A percentile compares a stretch with the other conserved stretches of the same genome.
Conservation (phyloP, 495 filamentous ascomycete species). For the Aspergillus saccharolyticus region DNA sequence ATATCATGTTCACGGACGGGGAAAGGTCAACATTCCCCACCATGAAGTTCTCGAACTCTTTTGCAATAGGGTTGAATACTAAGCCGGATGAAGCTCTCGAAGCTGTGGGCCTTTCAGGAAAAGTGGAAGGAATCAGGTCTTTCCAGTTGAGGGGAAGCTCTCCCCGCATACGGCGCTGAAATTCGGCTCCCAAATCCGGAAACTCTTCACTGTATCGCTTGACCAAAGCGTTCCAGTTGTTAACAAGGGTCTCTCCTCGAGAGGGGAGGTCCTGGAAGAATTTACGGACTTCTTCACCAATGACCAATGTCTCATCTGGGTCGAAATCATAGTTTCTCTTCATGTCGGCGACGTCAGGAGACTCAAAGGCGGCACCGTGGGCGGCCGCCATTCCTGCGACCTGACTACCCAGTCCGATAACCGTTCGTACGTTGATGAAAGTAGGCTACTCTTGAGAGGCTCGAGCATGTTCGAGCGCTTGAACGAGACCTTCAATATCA, state of each 20-base stretch:
- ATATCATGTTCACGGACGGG: constrained; percentile 54
- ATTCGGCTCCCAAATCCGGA: constrained; percentile 45
- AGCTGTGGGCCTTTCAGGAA: constrained; percentile 45
- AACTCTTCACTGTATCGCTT: constrained; percentile 33
- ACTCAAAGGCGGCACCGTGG: constrained; percentile 49
- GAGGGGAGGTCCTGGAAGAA: constrained; percentile 44
- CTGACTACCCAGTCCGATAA: constrained; percentile 52
- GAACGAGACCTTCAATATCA: constrained; percentile 48
- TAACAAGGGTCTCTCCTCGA: constrained; percentile 36
- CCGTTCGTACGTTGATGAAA: constrained; percentile 56
- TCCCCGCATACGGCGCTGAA: constrained; percentile 43
- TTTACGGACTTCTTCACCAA: constrained; percentile 40
- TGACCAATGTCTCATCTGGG: constrained; percentile 39
- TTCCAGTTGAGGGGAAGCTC: constrained; percentile 41
- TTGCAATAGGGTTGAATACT: constrained; percentile 46
- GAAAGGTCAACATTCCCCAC: constrained; percentile 56
- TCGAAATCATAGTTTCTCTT: constrained; percentile 46
- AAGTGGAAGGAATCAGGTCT: constrained; percentile 37
- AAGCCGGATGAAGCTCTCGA: constrained; percentile 46
- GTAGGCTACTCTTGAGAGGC: constrained; percentile 45
- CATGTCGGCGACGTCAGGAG: constrained; percentile 41
- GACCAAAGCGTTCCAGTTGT: constrained; percentile 44
- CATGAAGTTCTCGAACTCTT: constrained; percentile 47
- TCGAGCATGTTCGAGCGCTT: constrained; percentile 42
- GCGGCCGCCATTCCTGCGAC: constrained; percentile 45